Base-by-base conservation (phyloP, 257 asterid genomes). In the Cruciata laevipes region DNA sequence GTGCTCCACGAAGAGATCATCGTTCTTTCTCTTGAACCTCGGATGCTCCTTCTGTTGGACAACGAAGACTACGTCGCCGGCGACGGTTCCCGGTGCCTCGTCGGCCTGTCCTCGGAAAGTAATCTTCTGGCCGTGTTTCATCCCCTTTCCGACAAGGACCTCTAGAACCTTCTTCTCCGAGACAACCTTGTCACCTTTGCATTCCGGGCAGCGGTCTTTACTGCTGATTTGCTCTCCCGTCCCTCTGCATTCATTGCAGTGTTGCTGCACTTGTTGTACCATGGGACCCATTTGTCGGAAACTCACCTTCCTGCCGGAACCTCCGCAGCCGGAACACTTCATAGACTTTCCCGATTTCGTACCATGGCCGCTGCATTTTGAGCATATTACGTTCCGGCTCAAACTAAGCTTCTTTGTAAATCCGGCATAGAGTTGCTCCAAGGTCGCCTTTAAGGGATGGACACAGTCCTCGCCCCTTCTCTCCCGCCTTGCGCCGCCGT, bases 51-150 rank as follows among this genome's bases (percentile, higher is more conserved):
- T 84, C 71, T 84, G 87, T 56, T 87, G 89, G 44, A 87, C 78
- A 1, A 84, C 75, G 27, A 83, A 78, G 20, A 87, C 91, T 27
- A 87, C 78, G 65, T 87, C 95, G 30, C 95, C 95, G 0, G 95
- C 78, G 8, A 78, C 55, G 0, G 84, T 81, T 51, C 81, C 95
- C 16, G 95, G 91, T 52, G 91, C 95, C 73, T 87, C 86, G 66
- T 87, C 91, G 32, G 95, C 95, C 58, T 83, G 89, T n/a, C 95
- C 95, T 25, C 83, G 89, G 76, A 87, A 85, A 7, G 85, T 82
- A 47, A 47, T 47, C 53, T 47, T 16, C 53, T 47, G 53, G n/a
- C 6, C n/a, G 20, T 47, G 14, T 20, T 80, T 83, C 95, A 83
- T 87, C 20, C 95, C 95, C 82, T 85, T 87, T 3, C 85, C 95